Evolutionary conservation across 1,284 basidiomycete genomes (phyloP).

Genomic region (Cutaneotrichosporon cyanovorans): DNA sequence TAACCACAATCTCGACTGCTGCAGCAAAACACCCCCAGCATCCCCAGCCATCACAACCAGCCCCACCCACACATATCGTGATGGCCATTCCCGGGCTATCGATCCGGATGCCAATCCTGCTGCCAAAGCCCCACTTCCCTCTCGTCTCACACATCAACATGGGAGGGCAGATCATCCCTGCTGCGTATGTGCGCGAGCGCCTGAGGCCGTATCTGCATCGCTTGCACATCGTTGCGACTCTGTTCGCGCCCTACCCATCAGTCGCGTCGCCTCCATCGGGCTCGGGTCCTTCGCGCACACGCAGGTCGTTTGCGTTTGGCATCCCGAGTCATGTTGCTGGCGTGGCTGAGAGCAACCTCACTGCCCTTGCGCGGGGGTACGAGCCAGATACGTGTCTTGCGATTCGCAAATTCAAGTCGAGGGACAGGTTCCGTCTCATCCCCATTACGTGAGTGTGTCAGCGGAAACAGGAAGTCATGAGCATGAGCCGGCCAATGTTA

Average conservation of each 20-base stretch:
- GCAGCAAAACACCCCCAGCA: too few relatives aligned
- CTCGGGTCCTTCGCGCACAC: background rate
- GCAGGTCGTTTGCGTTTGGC: slow-evolving; percentile 16
- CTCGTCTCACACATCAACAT: slow-evolving; percentile 4
- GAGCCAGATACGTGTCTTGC: slow-evolving; percentile 29
- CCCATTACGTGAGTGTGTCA: slow-evolving; percentile 21
- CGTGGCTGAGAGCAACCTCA: slow-evolving; percentile 8
- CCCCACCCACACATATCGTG: background rate
- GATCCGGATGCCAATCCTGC: slow-evolving; percentile 3
- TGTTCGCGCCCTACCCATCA: slow-evolving; percentile 17
- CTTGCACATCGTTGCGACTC: slow-evolving; percentile 9
- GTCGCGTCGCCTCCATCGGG: slow-evolving; percentile 6
- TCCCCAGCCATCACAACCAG: background rate
- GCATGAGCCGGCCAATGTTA: background rate
- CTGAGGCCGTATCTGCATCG: slow-evolving; percentile 18
- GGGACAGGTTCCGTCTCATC: slow-evolving; percentile 11
- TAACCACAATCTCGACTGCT: too few relatives aligned
- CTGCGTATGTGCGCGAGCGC: slow-evolving; percentile 19
- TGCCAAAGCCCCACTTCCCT: slow-evolving; percentile 2
- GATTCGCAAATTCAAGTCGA: slow-evolving; percentile 6
- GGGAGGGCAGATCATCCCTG: slow-evolving; percentile 13
- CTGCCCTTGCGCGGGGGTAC: slow-evolving; percentile 8
- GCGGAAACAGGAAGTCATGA: too few relatives aligned
- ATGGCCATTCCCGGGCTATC: background rate
- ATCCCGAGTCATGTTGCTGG: slow-evolving; percentile 19